A percentile compares a stretch with the other conserved stretches of the same genome.
Conservation (phyloP, 106 monocot species). For the Dioscorea dumetorum region DNA sequence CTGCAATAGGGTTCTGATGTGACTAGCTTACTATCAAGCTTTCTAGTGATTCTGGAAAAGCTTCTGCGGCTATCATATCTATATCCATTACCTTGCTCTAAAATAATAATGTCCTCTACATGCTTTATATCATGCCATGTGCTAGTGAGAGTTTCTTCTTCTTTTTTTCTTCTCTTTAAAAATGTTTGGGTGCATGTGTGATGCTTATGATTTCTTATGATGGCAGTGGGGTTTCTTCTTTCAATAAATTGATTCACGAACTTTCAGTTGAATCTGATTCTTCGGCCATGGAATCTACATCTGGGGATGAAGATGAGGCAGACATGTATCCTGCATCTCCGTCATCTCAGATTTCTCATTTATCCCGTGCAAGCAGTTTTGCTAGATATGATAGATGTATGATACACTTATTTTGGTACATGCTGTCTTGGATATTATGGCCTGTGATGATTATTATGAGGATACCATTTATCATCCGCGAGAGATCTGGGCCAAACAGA, state of each 20-base stretch:
- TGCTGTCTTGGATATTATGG: constrained; percentile 78
- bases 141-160: no score
- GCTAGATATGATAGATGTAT: constrained; percentile 42
- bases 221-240: constrained; percentile 94
- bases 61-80: no score
- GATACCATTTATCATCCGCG: constrained; percentile 39
- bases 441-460: constrained; percentile 44
- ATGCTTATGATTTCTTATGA: constrained; percentile 7
- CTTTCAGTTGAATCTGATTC: constrained; percentile 80
- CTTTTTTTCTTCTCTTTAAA: no score
- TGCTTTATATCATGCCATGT: no score
- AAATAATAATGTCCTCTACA: no score
- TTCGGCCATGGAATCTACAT: constrained; percentile 36
- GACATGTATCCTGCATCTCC: constrained; percentile 59
- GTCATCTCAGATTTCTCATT: constrained; percentile 66
- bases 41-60: no score
- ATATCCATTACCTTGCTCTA: no score
- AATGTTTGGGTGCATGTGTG: no score
- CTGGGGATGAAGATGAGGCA: constrained; percentile 71
- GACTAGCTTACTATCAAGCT: no score
- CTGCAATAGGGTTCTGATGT: no score
- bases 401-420: constrained; percentile 28
- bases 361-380: constrained; percentile 72
- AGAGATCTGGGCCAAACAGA: constrained; percentile 23
- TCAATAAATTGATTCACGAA: constrained; percentile 90